These are phyloP conservation scores for Entoloma clypeatum DNA, from an alignment of 1,284 basidiomycete genomes.

Conservation along the genomic window DNA sequence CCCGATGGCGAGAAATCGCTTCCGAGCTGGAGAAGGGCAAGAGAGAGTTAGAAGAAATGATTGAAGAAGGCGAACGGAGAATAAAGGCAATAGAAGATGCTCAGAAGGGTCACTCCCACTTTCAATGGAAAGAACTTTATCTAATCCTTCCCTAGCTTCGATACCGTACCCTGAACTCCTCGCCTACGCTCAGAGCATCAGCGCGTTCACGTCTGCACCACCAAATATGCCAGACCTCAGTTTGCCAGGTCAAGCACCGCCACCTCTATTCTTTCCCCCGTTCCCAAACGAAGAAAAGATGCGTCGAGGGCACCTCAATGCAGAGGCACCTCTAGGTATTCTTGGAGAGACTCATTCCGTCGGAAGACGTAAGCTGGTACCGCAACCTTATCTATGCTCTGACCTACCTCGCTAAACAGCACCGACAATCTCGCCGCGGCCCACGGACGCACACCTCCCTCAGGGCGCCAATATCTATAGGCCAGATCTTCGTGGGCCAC, in stretches of 20 bases:
- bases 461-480: conserved; percentile 64
- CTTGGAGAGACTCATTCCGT: conserved; percentile 77
- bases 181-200: conserved; percentile 75
- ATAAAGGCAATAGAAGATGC: conserved; percentile 66
- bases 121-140: conserved; percentile 4
- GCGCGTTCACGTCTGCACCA: conserved; percentile 78
- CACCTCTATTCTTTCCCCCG: conserved; percentile 77
- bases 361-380: conserved; percentile 60
- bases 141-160: conserved; percentile 42
- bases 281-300: conserved; percentile 87
- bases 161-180: conserved; percentile 78
- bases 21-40: conserved; percentile 60
- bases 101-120: conserved; percentile 51
- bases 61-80: conserved; percentile 68
- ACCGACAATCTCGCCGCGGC: conserved; percentile 55
- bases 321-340: conserved; percentile 69
- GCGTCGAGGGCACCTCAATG: conserved; percentile 72
- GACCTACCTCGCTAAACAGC: conserved; percentile 32
- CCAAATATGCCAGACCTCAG: conserved; percentile 75
- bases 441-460: conserved; percentile 42
- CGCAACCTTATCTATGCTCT: conserved; percentile 1
- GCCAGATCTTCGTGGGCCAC: conserved; percentile 57
- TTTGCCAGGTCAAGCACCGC: conserved; percentile 64
- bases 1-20: conserved; percentile 62
- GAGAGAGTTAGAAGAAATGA: conserved; percentile 59